phyloP scores from a whole-genome alignment of 2,329 filamentous ascomycete species.

The Hortaea sp. region DNA sequence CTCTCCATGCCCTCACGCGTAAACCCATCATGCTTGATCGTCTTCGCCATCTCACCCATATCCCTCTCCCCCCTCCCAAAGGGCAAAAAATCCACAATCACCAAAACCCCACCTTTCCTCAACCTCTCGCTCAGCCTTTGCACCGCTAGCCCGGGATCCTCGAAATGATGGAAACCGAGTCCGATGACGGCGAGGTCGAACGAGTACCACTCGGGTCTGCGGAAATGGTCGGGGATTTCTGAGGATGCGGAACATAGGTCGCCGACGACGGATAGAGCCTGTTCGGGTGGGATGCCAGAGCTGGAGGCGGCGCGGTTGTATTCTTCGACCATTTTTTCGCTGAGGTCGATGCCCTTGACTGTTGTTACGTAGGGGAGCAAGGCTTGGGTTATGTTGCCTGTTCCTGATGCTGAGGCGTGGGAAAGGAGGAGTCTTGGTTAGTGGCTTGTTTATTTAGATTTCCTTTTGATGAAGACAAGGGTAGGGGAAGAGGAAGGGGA shows the following conservation, averaged over 20 bases:
- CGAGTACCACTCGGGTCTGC: constrained; percentile 22
- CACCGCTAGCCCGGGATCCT: constrained; percentile 17
- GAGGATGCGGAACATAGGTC: constrained; percentile 25
- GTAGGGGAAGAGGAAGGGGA: too few species aligned
- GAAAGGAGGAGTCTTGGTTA: background rate
- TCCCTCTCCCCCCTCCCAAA: constrained; percentile 8
- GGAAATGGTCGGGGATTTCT: constrained; percentile 14
- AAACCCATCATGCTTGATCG: constrained; percentile 27
- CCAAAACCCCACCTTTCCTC: constrained; percentile 18
- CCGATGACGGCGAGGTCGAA: constrained; percentile 36
- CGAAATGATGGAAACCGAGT: constrained; percentile 38
- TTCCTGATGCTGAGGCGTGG: constrained; percentile 18
- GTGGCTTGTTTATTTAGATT: too few species aligned
- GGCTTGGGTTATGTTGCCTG: constrained; percentile 24
- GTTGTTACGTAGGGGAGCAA: constrained; percentile 19
- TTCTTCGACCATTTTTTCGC: constrained; percentile 20
- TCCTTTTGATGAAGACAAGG: too few species aligned
- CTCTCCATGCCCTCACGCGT: constrained; percentile 13
- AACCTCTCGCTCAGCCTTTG: constrained; percentile 18
- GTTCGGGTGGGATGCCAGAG: constrained; percentile 8
- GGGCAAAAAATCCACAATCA: constrained; percentile 21
- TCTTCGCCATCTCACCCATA: constrained; percentile 18
- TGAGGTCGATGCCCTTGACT: constrained; percentile 24
- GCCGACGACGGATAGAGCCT: constrained; percentile 21
- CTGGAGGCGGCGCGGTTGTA: constrained; percentile 20